Conservation (phyloP, 441 rosid species). For the Cnidoscolus chayamansa region DNA sequence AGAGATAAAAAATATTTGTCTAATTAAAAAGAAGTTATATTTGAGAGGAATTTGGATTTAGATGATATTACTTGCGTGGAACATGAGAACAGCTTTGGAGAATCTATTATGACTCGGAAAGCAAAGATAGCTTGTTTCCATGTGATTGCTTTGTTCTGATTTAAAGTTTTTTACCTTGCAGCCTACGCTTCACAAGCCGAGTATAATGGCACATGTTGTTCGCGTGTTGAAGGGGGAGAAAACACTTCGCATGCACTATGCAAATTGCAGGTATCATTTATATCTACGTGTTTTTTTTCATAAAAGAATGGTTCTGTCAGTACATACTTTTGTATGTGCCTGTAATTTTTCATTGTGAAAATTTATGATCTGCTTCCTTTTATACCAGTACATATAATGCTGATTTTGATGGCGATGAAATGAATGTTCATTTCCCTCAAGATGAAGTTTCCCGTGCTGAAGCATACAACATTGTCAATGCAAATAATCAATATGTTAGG, state of each 20-base stretch:
- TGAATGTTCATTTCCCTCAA: conserved; percentile 99
- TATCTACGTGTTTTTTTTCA: neutral
- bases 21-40: neutral
- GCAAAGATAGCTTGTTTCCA: neutral
- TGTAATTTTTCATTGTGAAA: neutral
- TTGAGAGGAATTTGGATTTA: neutral
- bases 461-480: conserved; percentile 98
- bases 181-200: conserved; percentile 99
- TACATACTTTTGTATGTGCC: neutral
- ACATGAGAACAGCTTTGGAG: neutral
- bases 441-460: conserved; percentile 99
- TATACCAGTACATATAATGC: conserved; percentile 92
- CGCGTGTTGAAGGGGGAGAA: conserved; percentile 94
- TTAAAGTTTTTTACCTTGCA: conserved; percentile 39
- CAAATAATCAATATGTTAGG: conserved; percentile 92
- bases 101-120: neutral
- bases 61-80: neutral
- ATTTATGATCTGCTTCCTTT: neutral
- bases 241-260: conserved; percentile 98
- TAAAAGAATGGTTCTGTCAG: neutral
- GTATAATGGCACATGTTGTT: conserved; percentile 96
- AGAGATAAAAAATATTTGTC: neutral
- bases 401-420: conserved; percentile 99
- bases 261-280: conserved; percentile 88
- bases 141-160: conserved; percentile 22